Base-by-base conservation (phyloP, 2,329 filamentous ascomycete genomes). In the Neopestalotiopsis sp. region DNA sequence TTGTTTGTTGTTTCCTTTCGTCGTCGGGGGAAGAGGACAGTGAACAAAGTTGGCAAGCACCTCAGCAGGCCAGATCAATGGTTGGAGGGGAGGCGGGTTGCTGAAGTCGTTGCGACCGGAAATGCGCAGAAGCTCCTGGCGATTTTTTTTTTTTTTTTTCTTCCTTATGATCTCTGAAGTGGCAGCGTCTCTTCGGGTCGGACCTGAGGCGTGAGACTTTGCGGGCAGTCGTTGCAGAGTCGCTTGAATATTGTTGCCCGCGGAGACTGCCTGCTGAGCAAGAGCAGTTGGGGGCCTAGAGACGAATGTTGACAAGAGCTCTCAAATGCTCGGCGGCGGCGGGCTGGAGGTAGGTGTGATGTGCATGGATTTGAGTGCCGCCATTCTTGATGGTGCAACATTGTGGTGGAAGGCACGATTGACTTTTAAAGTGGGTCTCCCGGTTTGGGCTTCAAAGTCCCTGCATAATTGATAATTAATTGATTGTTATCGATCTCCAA, bases 371-470 rank as follows among this genome's bases (percentile, higher is more conserved):
- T 28, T 20, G 20, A 52, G 45, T 20, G 20, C 17, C 20, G 34
- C n/a, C 45, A 9, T 52, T 52, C 45, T 52, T 52, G 45, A 20
- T 52, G 14, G 45, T 52, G 17, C 17, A 24, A 52, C 45, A 52
- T 52, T 17, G 45, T 52, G 45, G 45, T 52, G 45, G 45, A 52
- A 52, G 45, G 17, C n/a, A 20, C 45, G n/a, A 52, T 52, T 52
- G 45, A 52, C 45, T 52, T 52, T 52, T 52, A 52, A 52, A 52
- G 45, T 52, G 45, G 45, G 45, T 52, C 45, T 52, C 7, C n/a
- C 7, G 17, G 14, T 20, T 17, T 10, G 45, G 20, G n/a, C 45
- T 52, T 9, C n/a, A 17, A 52, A n/a, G 45, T n/a, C 45, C 45
- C 45, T 52, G 45, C 45, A 52, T 52, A n/a, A 52, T 52, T 20